phyloP scores from a whole-genome alignment of 495 filamentous ascomycete species.

The Letharia columbiana region DNA sequence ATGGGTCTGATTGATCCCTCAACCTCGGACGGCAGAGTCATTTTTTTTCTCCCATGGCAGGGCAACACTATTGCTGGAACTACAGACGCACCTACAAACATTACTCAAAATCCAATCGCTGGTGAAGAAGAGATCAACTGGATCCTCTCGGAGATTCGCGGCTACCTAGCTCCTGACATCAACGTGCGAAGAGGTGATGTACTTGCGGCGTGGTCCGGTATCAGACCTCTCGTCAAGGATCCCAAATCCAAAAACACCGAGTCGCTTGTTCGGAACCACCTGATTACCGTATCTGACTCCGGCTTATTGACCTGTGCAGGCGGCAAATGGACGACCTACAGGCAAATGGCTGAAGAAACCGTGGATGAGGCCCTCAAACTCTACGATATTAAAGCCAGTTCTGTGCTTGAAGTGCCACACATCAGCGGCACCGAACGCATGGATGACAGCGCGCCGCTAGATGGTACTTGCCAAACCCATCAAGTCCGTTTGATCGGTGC shows the following conservation, averaged over 20 bases:
- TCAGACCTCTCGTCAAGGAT: conserved; percentile 88
- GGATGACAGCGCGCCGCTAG: conserved; percentile 64
- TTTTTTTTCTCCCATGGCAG: conserved; percentile 99
- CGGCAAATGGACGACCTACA: conserved; percentile 98
- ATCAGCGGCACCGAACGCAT: conserved; percentile 70
- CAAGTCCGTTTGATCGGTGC: conserved; percentile 83
- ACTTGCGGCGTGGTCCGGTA: conserved; percentile 91
- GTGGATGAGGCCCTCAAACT: conserved; percentile 80
- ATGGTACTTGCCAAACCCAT: conserved; percentile 88
- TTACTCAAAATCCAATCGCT: conserved; percentile 76
- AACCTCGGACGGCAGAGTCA: conserved; percentile 92
- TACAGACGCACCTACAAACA: conserved; percentile 77
- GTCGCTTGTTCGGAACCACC: conserved; percentile 89
- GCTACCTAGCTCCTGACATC: conserved; percentile 88
- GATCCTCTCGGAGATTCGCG: conserved; percentile 86
- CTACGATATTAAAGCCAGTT: conserved; percentile 61
- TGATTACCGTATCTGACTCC: conserved; percentile 76
- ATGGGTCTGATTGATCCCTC: conserved; percentile 96
- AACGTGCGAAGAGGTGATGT: conserved; percentile 91
- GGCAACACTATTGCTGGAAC: conserved; percentile 98
- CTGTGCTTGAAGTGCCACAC: conserved; percentile 53
- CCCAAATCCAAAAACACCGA: conserved; percentile 90
- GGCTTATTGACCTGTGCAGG: conserved; percentile 92
- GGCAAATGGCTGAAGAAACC: conserved; percentile 96
- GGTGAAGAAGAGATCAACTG: conserved; percentile 92